phyloP scores from a whole-genome alignment of 805 yeast genomes.

The Tetrapisispora fleetii region DNA sequence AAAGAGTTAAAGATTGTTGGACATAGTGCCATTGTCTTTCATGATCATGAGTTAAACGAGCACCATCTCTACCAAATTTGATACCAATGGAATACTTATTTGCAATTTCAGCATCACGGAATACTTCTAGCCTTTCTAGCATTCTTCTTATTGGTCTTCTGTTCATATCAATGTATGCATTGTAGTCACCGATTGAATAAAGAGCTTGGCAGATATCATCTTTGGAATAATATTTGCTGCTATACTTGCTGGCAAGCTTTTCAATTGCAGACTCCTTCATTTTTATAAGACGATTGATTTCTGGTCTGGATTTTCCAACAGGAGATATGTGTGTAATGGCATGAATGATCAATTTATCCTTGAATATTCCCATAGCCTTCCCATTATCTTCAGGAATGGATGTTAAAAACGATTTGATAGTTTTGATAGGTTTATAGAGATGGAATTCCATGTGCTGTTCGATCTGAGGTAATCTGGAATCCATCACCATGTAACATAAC shows the following conservation, averaged over 20 bases:
- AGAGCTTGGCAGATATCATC: constrained; percentile 64
- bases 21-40: constrained; percentile 66
- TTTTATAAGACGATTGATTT: constrained; percentile 50
- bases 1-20: constrained; percentile 58
- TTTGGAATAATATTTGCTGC: constrained; percentile 33
- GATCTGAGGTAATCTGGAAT: constrained; percentile 64
- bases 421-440: constrained; percentile 59
- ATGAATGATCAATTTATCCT: constrained; percentile 46
- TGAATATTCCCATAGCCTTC: constrained; percentile 36
- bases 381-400: constrained; percentile 32
- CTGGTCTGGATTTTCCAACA: constrained; percentile 42
- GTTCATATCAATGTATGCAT: constrained; percentile 60
- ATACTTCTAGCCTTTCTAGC: constrained; percentile 40
- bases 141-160: constrained; percentile 57
- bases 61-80: constrained; percentile 54
- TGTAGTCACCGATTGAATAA: constrained; percentile 72
- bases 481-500: constrained; percentile 78
- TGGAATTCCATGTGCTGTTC: constrained; percentile 66
- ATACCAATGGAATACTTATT: constrained; percentile 47
- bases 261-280: constrained; percentile 65
- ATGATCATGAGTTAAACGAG: constrained; percentile 66
- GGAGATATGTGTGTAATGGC: constrained; percentile 65
- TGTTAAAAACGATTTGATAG: constrained; percentile 42
- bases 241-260: constrained; percentile 40
- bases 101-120: constrained; percentile 37